A percentile compares a stretch with the other conserved stretches of the same genome.
These are phyloP conservation scores for Penicillium sp. DNA, from an alignment of 2,329 filamentous ascomycete species.

Conservation along the genomic window DNA sequence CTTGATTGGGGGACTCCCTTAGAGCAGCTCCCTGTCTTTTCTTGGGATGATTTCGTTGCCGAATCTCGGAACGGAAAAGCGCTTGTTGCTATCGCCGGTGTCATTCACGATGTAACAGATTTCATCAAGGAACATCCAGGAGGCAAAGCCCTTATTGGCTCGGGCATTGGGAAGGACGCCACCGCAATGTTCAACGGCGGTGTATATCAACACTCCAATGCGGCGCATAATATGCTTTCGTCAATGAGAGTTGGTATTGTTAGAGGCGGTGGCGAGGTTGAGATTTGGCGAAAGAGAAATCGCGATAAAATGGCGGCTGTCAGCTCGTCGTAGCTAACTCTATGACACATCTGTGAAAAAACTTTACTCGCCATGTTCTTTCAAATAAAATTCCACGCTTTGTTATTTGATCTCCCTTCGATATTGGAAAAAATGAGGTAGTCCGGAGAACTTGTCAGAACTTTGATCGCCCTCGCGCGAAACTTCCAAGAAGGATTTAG, in stretches of 20 bases:
- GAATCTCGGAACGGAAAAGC: constrained; percentile 74
- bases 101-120: constrained; percentile 78
- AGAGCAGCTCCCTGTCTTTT: constrained; percentile 78
- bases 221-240: constrained; percentile 81
- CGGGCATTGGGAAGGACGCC: constrained; percentile 79
- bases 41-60: constrained; percentile 80
- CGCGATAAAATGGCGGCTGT: not conserved
- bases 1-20: constrained; percentile 85
- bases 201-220: constrained; percentile 86
- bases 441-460: too few species aligned
- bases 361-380: too few species aligned
- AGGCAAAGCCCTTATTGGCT: constrained; percentile 79
- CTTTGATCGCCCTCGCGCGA: too few species aligned
- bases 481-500: too few species aligned
- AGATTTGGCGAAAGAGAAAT: constrained; percentile 65
- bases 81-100: constrained; percentile 74
- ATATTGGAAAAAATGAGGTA: too few species aligned
- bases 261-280: constrained; percentile 80
- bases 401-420: too few species aligned
- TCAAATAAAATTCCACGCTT: too few species aligned
- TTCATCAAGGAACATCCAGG: constrained; percentile 87
- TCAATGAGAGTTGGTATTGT: constrained; percentile 89
- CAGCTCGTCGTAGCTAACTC: not conserved
- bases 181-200: constrained; percentile 90
- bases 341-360: not conserved